Evolutionary conservation across 2,329 filamentous ascomycete genomes (phyloP), one percentile per base, ranked within the genome.

Genomic region (Verticillium nubilum): DNA sequence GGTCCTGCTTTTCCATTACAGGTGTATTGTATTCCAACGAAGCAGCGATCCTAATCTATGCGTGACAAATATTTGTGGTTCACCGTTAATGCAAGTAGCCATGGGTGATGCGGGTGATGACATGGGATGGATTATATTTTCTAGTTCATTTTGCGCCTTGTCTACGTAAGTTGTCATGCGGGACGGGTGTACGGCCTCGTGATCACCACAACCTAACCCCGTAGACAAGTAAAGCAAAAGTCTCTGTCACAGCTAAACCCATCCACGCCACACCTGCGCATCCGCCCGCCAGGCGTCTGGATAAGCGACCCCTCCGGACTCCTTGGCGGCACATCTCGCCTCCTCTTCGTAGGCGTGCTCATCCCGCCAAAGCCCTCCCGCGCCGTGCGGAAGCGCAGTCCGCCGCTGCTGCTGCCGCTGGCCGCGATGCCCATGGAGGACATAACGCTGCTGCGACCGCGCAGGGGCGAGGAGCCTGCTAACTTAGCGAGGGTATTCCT

Each of bases 181-280:
- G n/a, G n/a, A n/a, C n/a, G n/a, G n/a, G n/a, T n/a, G n/a, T n/a
- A n/a, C n/a, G n/a, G n/a, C n/a, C 13, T 15, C 17, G 13, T 15
- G 15, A 37, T 1, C 33, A 5, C 12, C 12, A n/a, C n/a, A 9
- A 13, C 17, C 55, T 56, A 57, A 19, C 54, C 50, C n/a, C 59
- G 75, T 60, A 83, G 72, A 65, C 85, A 87, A 10, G 74, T 76
- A 64, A 88, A 86, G 70, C 85, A 87, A 71, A 86, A 87, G 61
- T 83, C 79, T 58, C 80, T 75, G 3, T 78, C 78, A 62, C 85
- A 87, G 17, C 71, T 73, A 67, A 81, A 86, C 13, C 81, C 84
- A 63, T 79, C 77, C 63, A 81, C 72, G 3, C 85, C 85, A 60
- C 85, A 87, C 15, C 74, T 74, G 57, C 80, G 73, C 64, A 76